Conservation (phyloP, 257 asterid species). For the Striga asiatica region DNA sequence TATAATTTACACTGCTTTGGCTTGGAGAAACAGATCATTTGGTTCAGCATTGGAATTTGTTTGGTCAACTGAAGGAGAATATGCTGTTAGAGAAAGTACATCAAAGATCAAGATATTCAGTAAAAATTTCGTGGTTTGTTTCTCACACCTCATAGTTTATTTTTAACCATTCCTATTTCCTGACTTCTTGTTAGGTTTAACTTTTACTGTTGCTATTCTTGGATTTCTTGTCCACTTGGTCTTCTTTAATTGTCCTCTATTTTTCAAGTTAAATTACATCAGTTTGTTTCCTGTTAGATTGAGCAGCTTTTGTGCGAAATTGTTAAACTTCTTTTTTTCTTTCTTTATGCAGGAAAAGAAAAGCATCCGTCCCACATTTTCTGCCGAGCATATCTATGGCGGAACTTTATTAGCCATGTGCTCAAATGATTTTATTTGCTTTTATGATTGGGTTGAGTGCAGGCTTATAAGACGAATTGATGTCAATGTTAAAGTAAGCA, state of each 20-base stretch:
- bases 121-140: conserved; percentile 66
- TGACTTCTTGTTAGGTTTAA: not conserved
- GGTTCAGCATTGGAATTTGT: conserved; percentile 93
- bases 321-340: not conserved
- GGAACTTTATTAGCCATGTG: conserved; percentile 84
- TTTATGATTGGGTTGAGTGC: conserved; percentile 92
- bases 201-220: not conserved
- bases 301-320: no score
- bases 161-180: not conserved
- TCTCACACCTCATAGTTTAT: conserved; percentile 3
- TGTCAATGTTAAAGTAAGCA: conserved; percentile 80
- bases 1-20: conserved; percentile 89
- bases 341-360: conserved; percentile 61
- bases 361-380: conserved; percentile 90
- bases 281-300: no score
- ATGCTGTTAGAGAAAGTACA: conserved; percentile 95
- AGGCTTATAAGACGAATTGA: conserved; percentile 84
- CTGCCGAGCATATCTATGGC: conserved; percentile 85
- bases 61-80: conserved; percentile 96
- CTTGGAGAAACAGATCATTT: conserved; percentile 95
- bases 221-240: not conserved
- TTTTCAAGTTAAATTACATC: conserved; percentile 1
- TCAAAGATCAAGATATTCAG: conserved; percentile 80
- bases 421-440: conserved; percentile 83
- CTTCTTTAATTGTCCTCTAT: not conserved